Evolutionary conservation across 2,329 filamentous ascomycete genomes (phyloP), one percentile per base, ranked within the genome.

Genomic region (Escovopsis sp.): DNA sequence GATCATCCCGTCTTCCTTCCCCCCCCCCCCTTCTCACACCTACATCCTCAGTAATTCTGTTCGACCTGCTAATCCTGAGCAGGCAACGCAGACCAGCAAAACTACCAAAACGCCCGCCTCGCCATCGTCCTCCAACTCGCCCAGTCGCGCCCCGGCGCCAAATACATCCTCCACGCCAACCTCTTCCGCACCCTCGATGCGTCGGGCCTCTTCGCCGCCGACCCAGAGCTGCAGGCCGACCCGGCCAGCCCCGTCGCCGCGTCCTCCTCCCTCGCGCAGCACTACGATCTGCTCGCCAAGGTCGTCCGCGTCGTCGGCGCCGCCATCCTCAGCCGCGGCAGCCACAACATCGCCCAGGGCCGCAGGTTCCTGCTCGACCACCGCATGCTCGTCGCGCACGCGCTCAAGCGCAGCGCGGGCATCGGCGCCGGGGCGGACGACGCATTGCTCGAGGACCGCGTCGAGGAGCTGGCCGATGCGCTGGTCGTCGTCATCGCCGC

Each of bases 221-320:
- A 98, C 53, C 90, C 90, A 1, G 90, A 98, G 55, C 75, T 98
- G 36, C 86, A 92, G 40, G 75, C 87, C 58, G 74, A 83, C 45
- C 70, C 78, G 37, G 68, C 76, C 36, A 78, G 85, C 46, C 63
- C 72, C 4, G 66, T 70, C 39, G 79, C 84, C 4, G n/a, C n/a
- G n/a, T n/a, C n/a, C n/a, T n/a, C n/a, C n/a, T n/a, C n/a, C 19
- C 67, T 94, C 15, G 72, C 76, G 43, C 79, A 78, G 49, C 92
- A 92, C 59, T 96, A 93, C 57, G 70, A 76, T 33, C 68, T 98
- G 6, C 73, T 98, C 13, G 73, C 84, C 27, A 75, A 80, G 37
- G 70, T 94, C 8, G 68, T 90, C 27, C 76, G 86, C 35, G 77
- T 98, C 39, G 70, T 98, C 38, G 79, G 79, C 33, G 79, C 84